Evolutionary conservation across 75 land plant species (phyloP).

Genomic region (Pinus tabuliformis): DNA sequence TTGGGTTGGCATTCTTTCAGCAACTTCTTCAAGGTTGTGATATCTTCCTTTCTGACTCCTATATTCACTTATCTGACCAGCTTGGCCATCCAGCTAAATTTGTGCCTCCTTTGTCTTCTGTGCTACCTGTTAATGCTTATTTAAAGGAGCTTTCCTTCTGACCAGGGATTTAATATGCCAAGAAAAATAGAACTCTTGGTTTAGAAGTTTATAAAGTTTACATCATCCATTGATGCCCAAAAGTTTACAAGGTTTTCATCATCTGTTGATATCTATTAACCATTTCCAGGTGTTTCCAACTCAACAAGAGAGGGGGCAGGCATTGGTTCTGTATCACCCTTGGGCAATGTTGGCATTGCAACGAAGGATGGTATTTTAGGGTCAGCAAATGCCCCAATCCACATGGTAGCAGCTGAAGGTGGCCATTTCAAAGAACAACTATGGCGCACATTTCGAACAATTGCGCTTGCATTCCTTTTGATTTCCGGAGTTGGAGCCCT

Average conservation of each 20-base stretch:
- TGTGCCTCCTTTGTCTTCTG: too few relatives aligned
- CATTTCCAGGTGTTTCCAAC: slow-evolving; percentile 27
- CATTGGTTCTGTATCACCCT: slow-evolving; percentile 40
- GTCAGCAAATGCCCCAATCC: slow-evolving; percentile 85
- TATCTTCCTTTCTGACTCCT: too few relatives aligned
- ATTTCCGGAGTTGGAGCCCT: slow-evolving; percentile 94
- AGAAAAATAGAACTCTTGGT: too few relatives aligned
- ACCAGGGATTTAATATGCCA: too few relatives aligned
- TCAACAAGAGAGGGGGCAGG: slow-evolving; percentile 52
- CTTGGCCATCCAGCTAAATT: too few relatives aligned
- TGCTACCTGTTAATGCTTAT: too few relatives aligned
- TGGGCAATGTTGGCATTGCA: slow-evolving; percentile 54
- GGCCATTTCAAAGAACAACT: slow-evolving; percentile 84
- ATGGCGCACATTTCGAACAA: slow-evolving; percentile 88
- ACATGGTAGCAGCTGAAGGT: slow-evolving; percentile 91
- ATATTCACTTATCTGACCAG: too few relatives aligned
- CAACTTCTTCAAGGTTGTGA: too few relatives aligned
- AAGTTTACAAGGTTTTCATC: neutral
- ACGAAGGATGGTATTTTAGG: slow-evolving; percentile 92
- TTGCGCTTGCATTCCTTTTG: slow-evolving; percentile 83
- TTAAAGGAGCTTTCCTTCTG: too few relatives aligned
- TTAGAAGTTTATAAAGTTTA: too few relatives aligned
- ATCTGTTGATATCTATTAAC: neutral
- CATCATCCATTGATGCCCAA: neutral
- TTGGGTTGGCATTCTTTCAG: too few relatives aligned